Conservation (phyloP, 768 basidiomycete genomes). For the Mycena alexandri region DNA sequence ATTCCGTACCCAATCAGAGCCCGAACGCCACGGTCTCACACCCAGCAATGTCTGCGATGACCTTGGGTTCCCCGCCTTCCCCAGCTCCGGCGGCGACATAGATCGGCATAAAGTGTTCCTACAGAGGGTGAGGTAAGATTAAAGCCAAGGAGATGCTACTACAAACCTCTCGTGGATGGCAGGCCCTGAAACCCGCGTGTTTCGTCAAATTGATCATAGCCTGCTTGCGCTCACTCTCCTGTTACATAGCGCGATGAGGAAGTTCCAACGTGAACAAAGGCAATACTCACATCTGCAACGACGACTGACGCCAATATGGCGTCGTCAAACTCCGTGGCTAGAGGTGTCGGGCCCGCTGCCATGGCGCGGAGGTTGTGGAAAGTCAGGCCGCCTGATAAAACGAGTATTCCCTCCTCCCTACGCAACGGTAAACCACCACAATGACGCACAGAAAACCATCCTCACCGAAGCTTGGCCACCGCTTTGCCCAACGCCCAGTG, state of each 20-base stretch:
- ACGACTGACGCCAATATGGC: constrained; percentile 70
- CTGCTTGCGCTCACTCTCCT: constrained; percentile 67
- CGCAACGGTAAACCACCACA: background rate
- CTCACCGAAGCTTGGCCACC: constrained; percentile 62
- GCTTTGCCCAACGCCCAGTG: constrained; percentile 79
- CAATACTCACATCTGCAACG: constrained; percentile 59
- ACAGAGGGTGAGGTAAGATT: background rate
- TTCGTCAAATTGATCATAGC: constrained; percentile 66
- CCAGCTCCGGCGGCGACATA: constrained; percentile 84
- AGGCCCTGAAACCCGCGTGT: constrained; percentile 72
- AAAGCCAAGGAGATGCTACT: background rate
- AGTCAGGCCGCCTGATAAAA: constrained; percentile 79
- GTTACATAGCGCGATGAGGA: constrained; percentile 28
- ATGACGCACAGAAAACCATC: background rate
- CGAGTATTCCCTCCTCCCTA: constrained; percentile 73
- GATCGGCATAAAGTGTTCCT: constrained; percentile 84
- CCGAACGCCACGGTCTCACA: constrained; percentile 76
- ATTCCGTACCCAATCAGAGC: background rate
- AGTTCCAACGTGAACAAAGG: constrained; percentile 2
- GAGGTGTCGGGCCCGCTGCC: constrained; percentile 38
- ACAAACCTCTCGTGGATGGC: constrained; percentile 72
- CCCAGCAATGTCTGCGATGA: constrained; percentile 68
- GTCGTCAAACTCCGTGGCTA: constrained; percentile 68
- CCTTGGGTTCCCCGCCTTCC: constrained; percentile 60
- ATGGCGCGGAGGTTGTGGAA: constrained; percentile 31